A percentile compares a stretch with the other conserved stretches of the same genome.
Evolutionary conservation across 805 yeast genomes (phyloP).

Genomic region (Kuraishia hungarica): DNA sequence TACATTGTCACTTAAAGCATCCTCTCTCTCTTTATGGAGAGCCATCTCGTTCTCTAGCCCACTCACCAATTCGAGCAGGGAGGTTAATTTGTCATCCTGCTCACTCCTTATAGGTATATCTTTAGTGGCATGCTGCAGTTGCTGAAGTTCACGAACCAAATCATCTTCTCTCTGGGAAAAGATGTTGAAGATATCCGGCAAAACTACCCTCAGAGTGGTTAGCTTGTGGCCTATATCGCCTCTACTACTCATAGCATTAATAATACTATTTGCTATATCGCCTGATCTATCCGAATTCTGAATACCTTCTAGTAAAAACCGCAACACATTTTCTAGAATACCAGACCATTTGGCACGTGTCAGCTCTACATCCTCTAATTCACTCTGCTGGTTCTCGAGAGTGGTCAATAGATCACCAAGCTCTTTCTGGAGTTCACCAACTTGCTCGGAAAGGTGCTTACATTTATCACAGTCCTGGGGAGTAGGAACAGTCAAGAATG

Average conservation of each 20-base stretch:
- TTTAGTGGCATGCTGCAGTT: neutral
- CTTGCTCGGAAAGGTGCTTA: conserved; percentile 2
- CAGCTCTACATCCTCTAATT: neutral
- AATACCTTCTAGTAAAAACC: neutral
- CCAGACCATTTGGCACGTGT: neutral
- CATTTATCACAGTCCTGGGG: conserved; percentile 4
- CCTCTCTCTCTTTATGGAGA: neutral
- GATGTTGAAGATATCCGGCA: neutral
- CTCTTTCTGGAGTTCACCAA: conserved; percentile 1
- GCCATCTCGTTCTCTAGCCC: neutral
- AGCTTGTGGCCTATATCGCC: neutral
- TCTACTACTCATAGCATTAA: neutral
- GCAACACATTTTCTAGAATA: neutral
- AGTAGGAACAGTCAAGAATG: neutral
- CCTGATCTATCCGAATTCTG: neutral
- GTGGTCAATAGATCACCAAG: neutral
- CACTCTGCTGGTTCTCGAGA: neutral
- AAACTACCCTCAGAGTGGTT: neutral
- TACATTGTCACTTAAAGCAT: conserved; percentile 14
- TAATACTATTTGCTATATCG: too few relatives aligned
- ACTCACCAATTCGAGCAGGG: neutral
- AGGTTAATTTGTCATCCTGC: neutral
- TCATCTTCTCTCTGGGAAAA: neutral
- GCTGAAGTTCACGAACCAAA: neutral
- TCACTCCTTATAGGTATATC: neutral